Evolutionary conservation across 768 basidiomycete genomes (phyloP).

Genomic region (Tricholoma terreum): DNA sequence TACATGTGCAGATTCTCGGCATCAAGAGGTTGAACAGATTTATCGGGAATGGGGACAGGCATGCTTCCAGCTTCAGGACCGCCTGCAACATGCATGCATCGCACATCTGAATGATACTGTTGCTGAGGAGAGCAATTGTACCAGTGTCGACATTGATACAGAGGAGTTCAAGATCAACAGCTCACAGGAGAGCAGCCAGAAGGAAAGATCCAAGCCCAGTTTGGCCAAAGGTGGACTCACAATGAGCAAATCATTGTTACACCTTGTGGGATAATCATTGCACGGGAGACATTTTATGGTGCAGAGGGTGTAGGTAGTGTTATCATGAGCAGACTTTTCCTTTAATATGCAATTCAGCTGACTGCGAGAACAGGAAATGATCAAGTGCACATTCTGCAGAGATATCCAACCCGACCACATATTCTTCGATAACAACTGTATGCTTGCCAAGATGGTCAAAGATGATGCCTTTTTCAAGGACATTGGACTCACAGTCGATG

Average conservation of each 20-base stretch:
- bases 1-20: conserved; percentile 19
- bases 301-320: conserved; percentile 18
- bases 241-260: conserved; percentile 32
- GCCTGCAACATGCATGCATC: background rate
- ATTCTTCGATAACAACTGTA: conserved; percentile 29
- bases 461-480: conserved; percentile 15
- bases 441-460: conserved; percentile 7
- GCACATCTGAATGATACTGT: background rate
- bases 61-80: conserved; percentile 20
- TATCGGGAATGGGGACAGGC: conserved; percentile 20
- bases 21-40: conserved; percentile 19
- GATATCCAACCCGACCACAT: conserved; percentile 12
- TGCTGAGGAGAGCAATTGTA: background rate
- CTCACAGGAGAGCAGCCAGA: conserved; percentile 5
- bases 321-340: background rate
- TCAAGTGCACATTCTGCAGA: conserved; percentile 18
- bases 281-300: conserved; percentile 29
- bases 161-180: background rate
- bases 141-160: background rate
- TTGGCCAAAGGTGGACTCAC: conserved; percentile 28
- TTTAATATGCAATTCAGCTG: conserved; percentile 10
- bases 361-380: conserved; percentile 9
- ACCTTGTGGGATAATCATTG: conserved; percentile 32
- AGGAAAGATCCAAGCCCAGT: conserved; percentile 23
- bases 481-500: conserved; percentile 29